phyloP scores from a whole-genome alignment of 805 yeast genomes.

The Pichia occidentalis region DNA sequence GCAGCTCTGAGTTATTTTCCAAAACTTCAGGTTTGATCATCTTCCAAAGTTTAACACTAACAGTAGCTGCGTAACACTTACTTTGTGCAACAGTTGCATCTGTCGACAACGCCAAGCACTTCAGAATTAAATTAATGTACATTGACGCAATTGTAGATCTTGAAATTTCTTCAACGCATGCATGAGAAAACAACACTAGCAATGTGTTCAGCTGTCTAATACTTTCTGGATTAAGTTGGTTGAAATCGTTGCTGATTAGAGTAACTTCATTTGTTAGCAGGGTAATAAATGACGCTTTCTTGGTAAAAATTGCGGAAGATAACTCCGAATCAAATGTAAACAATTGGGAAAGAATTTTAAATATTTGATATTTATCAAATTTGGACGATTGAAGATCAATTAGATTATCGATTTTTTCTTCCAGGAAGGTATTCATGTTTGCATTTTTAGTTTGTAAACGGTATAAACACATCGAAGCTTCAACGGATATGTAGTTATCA shows the following conservation, averaged over 20 bases:
- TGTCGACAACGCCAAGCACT: not conserved
- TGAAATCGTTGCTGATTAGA: too few species aligned
- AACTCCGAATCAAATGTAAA: slow-evolving; percentile 19
- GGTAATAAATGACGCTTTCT: slow-evolving; percentile 18
- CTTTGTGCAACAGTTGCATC: not conserved
- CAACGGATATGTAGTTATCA: slow-evolving; percentile 2
- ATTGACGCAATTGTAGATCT: slow-evolving; percentile 41
- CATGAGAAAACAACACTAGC: slow-evolving; percentile 34
- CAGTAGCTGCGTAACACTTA: slow-evolving; percentile 29
- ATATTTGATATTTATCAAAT: slow-evolving; percentile 12
- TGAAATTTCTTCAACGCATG: slow-evolving; percentile 46
- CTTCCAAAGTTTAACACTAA: slow-evolving; percentile 53
- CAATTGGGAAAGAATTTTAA: slow-evolving; percentile 17
- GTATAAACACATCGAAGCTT: slow-evolving; percentile 5
- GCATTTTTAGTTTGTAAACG: not conserved
- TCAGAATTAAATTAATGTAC: slow-evolving; percentile 34
- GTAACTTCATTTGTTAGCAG: slow-evolving; percentile 6
- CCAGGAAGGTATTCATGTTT: not conserved
- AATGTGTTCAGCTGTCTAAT: slow-evolving; percentile 16
- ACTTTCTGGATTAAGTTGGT: slow-evolving; percentile 7
- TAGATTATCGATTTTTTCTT: slow-evolving; percentile 17
- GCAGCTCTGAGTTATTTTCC: slow-evolving; percentile 25
- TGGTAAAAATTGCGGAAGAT: slow-evolving; percentile 17
- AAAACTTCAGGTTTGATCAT: slow-evolving; percentile 32
- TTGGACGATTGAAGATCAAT: slow-evolving; percentile 11